Conservation (phyloP, 768 basidiomycete species). For the Termitomyces sp. region DNA sequence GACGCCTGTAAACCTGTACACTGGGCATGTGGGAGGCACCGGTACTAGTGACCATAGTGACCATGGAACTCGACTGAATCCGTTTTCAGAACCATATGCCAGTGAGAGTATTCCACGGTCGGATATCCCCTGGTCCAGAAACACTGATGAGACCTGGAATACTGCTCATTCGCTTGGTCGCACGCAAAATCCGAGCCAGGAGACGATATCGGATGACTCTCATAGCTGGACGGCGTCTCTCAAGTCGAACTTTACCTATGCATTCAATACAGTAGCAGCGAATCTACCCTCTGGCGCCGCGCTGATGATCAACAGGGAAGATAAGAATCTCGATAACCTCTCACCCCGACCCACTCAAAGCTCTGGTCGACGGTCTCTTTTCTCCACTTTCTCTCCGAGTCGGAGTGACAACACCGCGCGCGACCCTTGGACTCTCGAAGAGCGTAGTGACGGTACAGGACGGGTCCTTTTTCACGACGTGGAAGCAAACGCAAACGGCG, state of each 20-base stretch:
- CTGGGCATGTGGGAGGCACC: background rate
- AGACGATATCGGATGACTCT: constrained; percentile 15
- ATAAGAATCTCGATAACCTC: constrained; percentile 19
- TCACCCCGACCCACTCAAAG: constrained; percentile 20
- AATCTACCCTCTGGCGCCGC: constrained; percentile 24
- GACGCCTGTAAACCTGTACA: constrained; percentile 18
- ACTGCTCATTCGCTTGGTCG: constrained; percentile 27
- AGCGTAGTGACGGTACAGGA: constrained; percentile 33
- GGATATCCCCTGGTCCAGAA: background rate
- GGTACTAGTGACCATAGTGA: too few species aligned
- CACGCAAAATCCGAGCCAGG: background rate
- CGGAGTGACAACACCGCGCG: constrained; percentile 17
- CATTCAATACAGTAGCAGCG: constrained; percentile 48
- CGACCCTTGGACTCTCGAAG: constrained; percentile 36
- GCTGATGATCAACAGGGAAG: constrained; percentile 5
- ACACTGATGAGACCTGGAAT: constrained; percentile 5
- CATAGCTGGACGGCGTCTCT: constrained; percentile 39
- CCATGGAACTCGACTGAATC: constrained; percentile 21
- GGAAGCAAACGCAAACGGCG: constrained; percentile 12
- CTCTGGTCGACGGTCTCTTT: constrained; percentile 12
- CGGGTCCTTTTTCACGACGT: constrained; percentile 32
- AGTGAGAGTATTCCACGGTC: constrained; percentile 27
- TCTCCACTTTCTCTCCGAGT: constrained; percentile 13
- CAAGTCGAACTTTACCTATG: constrained; percentile 41
- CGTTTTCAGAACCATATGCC: constrained; percentile 29